Evolutionary conservation across 805 yeast species (phyloP), one percentile per base, ranked within the genome.

Genomic region (Candida ulmi): DNA sequence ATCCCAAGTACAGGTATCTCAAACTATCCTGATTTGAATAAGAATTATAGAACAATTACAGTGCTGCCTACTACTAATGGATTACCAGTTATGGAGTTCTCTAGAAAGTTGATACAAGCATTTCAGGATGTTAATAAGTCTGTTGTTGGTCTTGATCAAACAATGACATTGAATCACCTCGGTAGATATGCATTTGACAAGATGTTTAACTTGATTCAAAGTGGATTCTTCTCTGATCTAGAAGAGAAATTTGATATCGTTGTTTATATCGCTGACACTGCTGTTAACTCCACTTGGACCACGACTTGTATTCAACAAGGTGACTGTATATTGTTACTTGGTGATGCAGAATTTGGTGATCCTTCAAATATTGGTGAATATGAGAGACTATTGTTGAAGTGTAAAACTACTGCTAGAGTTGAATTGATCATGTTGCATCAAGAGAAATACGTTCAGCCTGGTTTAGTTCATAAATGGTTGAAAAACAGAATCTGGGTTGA

Each of bases 181-280:
- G 99, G 99, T 1, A 74, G 87, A 39, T 87, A 90, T 61, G 97
- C 98, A 0, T 93, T 93, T 67, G 95, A 88, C 59, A 88, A 80
- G 50, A 68, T 93, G 35, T 86, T 96, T 0, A 80, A 82, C 40
- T 66, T 93, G 55, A 90, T 87, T 55, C 81, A 90, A 45, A 77
- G 93, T 30, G 96, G 97, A 0, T 86, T 82, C 54, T 83, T 91
- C 56, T 85, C 96, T 0, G 95, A 88, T 49, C 68, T 93, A 36
- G 99, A 91, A 66, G 97, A 90, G 52, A 74, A 77, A 45, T 86
- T 81, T 57, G 87, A 91, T 48, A 83, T 88, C n/a, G 83, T 93
- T 4, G 77, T 91, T 2, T 93, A 91, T 54, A 79, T 91, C 11
- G 90, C 93, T 19, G 98, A 93, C 52, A 80, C 96, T 0, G 72